Percentiles rank a stretch among this genome's conserved stretches.
Evolutionary conservation across 768 basidiomycete genomes (phyloP).

Genomic region (Lactarius deliciosus): DNA sequence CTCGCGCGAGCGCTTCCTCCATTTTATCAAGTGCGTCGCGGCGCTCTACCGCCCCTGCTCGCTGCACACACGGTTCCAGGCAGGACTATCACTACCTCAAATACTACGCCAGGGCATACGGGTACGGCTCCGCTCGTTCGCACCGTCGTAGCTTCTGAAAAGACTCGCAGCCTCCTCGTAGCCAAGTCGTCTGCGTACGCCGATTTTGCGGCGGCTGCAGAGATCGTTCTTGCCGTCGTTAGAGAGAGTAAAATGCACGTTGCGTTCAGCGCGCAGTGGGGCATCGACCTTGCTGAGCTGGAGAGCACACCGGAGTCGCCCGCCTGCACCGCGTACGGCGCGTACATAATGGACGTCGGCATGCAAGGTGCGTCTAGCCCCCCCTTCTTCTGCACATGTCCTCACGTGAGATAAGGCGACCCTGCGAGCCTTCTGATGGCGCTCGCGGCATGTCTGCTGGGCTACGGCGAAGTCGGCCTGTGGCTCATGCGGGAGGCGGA

Average conservation of each 20-base stretch:
- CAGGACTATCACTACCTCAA: conserved; percentile 82
- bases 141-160: neutral
- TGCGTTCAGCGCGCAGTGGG: conserved; percentile 68
- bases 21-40: conserved; percentile 74
- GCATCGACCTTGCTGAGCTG: conserved; percentile 60
- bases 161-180: conserved; percentile 58
- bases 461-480: conserved; percentile 90
- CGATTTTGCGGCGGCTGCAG: conserved; percentile 60
- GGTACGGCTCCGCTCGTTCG: conserved; percentile 40
- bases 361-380: conserved; percentile 49
- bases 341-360: conserved; percentile 79
- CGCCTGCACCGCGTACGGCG: conserved; percentile 82
- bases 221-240: conserved; percentile 62
- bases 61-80: conserved; percentile 37
- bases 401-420: conserved; percentile 39
- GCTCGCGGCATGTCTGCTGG: conserved; percentile 80
- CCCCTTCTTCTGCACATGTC: neutral
- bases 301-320: conserved; percentile 61
- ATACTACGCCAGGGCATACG: conserved; percentile 84
- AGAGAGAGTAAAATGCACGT: conserved; percentile 73
- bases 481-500: conserved; percentile 67
- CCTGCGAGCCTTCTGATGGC: conserved; percentile 72
- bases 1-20: conserved; percentile 61
- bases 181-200: conserved; percentile 70
- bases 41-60: neutral